These are phyloP conservation scores for Mortierella sp. DNA, from an alignment of 371 early-diverging fungal genomes.

Conservation along the genomic window DNA sequence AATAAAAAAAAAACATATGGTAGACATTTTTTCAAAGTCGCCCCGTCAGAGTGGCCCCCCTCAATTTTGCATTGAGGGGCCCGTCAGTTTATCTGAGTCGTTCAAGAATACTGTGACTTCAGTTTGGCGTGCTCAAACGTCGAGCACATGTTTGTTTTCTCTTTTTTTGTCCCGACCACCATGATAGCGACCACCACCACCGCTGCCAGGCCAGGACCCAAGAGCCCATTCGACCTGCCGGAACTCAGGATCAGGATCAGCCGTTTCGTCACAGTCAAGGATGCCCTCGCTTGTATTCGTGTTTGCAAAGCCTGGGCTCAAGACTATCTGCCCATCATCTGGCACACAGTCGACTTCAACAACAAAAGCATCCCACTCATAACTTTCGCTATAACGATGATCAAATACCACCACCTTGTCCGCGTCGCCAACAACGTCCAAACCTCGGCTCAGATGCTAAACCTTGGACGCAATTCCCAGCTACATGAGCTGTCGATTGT, in stretches of 20 bases:
- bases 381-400: neutral
- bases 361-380: neutral
- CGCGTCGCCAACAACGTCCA: slow-evolving; percentile 2
- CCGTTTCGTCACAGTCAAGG: slow-evolving; percentile 12
- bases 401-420: neutral
- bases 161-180: no score
- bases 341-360: slow-evolving; percentile 26
- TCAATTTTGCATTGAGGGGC: no score
- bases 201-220: neutral
- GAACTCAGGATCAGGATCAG: slow-evolving; percentile 15
- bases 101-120: no score
- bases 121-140: no score
- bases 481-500: neutral
- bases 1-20: no score
- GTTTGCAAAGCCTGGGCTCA: slow-evolving; percentile 16
- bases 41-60: no score
- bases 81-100: no score
- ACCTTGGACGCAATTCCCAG: neutral
- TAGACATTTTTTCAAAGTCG: no score
- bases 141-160: no score
- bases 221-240: slow-evolving; percentile 14
- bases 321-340: slow-evolving; percentile 7
- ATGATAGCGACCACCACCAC: neutral
- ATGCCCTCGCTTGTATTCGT: slow-evolving; percentile 14
- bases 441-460: neutral